A percentile compares a stretch with the other conserved stretches of the same genome.
Conservation (phyloP, 202 grass and related monocot species). For the Setaria italica region DNA sequence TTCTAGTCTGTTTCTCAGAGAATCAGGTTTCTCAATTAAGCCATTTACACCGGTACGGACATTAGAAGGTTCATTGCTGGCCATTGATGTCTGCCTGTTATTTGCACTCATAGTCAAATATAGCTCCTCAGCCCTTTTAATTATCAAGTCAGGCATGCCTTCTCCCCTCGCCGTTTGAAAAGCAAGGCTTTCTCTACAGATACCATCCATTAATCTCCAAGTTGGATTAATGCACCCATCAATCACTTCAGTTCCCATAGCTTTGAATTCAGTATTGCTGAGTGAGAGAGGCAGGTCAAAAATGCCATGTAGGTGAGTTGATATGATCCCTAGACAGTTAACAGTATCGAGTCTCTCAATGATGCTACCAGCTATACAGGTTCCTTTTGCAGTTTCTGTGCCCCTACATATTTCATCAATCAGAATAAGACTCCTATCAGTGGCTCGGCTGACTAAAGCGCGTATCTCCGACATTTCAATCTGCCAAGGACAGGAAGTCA, state of each 20-base stretch:
- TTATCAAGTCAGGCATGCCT: constrained; percentile 81
- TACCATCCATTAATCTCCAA: constrained; percentile 79
- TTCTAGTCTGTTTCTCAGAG: constrained; percentile 33
- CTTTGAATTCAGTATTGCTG: constrained; percentile 71
- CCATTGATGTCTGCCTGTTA: constrained; percentile 20
- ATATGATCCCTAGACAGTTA: constrained; percentile 84
- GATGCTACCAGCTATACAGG: constrained; percentile 96
- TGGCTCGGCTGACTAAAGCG: constrained; percentile 68
- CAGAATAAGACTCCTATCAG: constrained; percentile 73
- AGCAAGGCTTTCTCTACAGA: constrained; percentile 90
- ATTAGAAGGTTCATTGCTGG: constrained; percentile 29
- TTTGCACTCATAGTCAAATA: constrained; percentile 58
- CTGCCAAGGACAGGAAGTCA: constrained; percentile 50
- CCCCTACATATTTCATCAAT: constrained; percentile 98
- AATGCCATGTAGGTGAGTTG: constrained; percentile 90
- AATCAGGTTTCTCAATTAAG: constrained; percentile 40
- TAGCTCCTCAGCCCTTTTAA: constrained; percentile 81
- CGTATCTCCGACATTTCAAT: constrained; percentile 94
- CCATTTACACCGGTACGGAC: constrained; percentile 21
- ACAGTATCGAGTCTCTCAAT: constrained; percentile 80
- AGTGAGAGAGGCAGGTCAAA: constrained; percentile 83
- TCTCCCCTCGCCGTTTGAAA: constrained; percentile 89
- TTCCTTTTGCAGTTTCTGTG: constrained; percentile 95
- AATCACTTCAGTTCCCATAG: constrained; percentile 79
- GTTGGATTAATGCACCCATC: constrained; percentile 75